Base-by-base conservation (phyloP, 2,329 filamentous ascomycete species). In the Fusarium protoensiforme region DNA sequence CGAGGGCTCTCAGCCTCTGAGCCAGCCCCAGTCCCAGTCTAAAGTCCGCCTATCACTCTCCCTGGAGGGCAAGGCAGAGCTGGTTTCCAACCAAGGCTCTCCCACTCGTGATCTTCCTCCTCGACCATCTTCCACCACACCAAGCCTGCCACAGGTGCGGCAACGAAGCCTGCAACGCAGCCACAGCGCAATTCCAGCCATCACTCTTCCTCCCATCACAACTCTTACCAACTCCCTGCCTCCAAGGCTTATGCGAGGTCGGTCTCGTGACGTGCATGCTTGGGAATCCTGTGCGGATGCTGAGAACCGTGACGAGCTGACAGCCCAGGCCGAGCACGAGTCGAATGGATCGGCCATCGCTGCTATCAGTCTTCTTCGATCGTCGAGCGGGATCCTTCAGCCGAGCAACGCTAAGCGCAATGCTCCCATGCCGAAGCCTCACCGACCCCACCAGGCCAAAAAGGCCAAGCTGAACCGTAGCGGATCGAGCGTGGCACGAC, bases 211-310 rank as follows among this genome's bases (percentile, higher is more conserved):
- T 27, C 87, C 88, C 58, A 87, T 89, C 67, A 87, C 87, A 6
- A 82, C 85, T 18, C 80, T 90, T 43, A 89, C 88, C 11, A 84
- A 82, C 76, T 81, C 84, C n/a, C 82, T 90, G 16, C 87, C 88
- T 29, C 89, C 88, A 22, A 85, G 86, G 38, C 84, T 92, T 20
- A 84, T 85, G 36, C 91, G 92, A 64, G 94, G 94, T 63, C 90
- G 96, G 65, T 98, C 95, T 65, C 91, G 94, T 63, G 94, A 98
- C 81, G 94, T 95, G 20, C 91, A 95, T 59, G 93, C 93, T 8
- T 98, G 96, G 96, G 94, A 97, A 78, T 94, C 94, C 65, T 95
- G 93, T 84, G 96, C 94, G 77, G 94, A 97, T 79, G 91, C 92
- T 9, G 93, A 96, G 74, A 85, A 89, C 60, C 91, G 93, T 48